Base-by-base conservation (phyloP, 331 rosid genomes). In the Arachis monticola region DNA sequence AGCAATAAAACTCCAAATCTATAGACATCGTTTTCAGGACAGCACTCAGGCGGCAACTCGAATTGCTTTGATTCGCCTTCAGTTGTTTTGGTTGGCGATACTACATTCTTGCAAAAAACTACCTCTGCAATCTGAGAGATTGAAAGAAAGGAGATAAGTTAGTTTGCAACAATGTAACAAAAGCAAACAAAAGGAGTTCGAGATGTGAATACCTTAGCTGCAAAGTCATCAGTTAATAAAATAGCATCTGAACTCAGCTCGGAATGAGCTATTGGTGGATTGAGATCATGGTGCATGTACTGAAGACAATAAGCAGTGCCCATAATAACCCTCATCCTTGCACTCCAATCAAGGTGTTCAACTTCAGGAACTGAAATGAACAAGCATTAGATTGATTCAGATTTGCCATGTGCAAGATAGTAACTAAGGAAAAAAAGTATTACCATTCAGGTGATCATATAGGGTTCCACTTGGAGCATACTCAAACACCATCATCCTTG, bases 401-500 rank as follows among this genome's bases (percentile, higher is more conserved):
- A 40, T 70, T 56, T 58, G 38, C 74, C 10, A 9, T 3, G 57
- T 53, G 42, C 52, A 74, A 64, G 32, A 5, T 64, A 56, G 47
- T n/a, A 35, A 60, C 4, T 59, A 69, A 57, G 41, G 5, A 30
- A 50, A 62, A 11, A 53, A 64, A 70, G 73, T 41, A 68, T 83
- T 92, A 95, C 99, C 88, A 64, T 95, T 97, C 50, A 95, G 85
- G 87, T 95, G 98, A 80, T 92, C 98, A 32, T 72, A 92, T 72
- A 95, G 84, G 73, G 77, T 77, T 79, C 98, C 98, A 62, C 85
- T 95, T 10, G 99, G 97, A 78, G 98, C 98, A 82, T 92, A 95
- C 82, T 95, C 99, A 76, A 92, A 95, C 82, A 95, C 98, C 97
- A 92, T 87, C 96, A 92, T 95, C 84, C 97, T 85, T 5, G 90